phyloP scores from a whole-genome alignment of 495 filamentous ascomycete genomes.

The Penicillium silybi region DNA sequence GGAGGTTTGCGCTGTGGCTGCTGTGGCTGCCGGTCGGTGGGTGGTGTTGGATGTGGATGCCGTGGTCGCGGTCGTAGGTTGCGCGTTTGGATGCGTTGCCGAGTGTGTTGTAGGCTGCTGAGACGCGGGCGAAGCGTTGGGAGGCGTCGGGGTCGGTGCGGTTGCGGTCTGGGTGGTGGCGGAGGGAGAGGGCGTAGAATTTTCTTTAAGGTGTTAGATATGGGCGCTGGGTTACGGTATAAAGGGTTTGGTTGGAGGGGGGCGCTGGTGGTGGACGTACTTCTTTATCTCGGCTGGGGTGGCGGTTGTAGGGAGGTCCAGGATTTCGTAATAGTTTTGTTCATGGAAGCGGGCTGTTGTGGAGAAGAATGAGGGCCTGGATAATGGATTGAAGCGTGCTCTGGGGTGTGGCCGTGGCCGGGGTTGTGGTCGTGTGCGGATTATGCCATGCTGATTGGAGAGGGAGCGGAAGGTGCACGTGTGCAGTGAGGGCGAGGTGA shows the following conservation, averaged over 20 bases:
- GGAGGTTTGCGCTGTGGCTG: conserved; percentile 36
- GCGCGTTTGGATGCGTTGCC: conserved; percentile 65
- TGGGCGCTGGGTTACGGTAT: neutral
- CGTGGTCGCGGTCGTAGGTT: conserved; percentile 70
- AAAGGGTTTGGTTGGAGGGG: neutral
- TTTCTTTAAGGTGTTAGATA: conserved; percentile 32
- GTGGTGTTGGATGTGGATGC: conserved; percentile 29
- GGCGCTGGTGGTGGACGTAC: conserved; percentile 36
- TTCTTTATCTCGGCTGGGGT: conserved; percentile 78
- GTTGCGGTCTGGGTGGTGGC: conserved; percentile 93
- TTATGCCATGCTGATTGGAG: conserved; percentile 2
- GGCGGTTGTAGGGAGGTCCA: conserved; percentile 68
- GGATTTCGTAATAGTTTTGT: conserved; percentile 70
- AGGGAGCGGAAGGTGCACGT: neutral
- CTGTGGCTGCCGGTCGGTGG: conserved; percentile 42
- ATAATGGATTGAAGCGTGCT: neutral
- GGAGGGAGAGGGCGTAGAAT: conserved; percentile 90
- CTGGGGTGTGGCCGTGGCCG: neutral
- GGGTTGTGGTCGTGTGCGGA: conserved; percentile 6
- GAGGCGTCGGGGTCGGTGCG: conserved; percentile 67
- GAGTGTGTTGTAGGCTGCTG: conserved; percentile 81
- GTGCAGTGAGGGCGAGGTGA: neutral
- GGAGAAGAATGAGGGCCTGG: conserved; percentile 38
- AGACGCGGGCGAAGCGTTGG: conserved; percentile 77
- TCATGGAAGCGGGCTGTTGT: conserved; percentile 36